phyloP scores from a whole-genome alignment of 345 rosid genomes.

The Moricandia arvensis region DNA sequence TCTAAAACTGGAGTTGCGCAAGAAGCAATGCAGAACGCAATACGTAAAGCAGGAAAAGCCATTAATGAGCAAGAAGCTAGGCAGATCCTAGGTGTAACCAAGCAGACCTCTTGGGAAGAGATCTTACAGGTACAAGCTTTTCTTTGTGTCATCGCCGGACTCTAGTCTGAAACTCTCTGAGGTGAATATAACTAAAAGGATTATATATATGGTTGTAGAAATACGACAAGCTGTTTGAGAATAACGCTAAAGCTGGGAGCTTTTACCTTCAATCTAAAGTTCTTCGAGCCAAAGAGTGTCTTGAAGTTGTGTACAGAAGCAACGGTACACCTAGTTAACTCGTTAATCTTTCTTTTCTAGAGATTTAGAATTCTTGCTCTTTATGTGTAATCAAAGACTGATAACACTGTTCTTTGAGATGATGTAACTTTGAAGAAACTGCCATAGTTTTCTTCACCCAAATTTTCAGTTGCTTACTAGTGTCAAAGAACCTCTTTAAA shows the following conservation, averaged over 20 bases:
- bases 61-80: constrained; percentile 84
- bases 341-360: constrained; percentile 12
- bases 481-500: background rate
- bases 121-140: constrained; percentile 61
- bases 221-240: constrained; percentile 72
- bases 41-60: constrained; percentile 62
- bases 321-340: constrained; percentile 51
- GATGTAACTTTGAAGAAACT: background rate
- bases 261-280: constrained; percentile 96
- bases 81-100: constrained; percentile 81
- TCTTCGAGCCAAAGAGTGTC: constrained; percentile 85
- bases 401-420: background rate
- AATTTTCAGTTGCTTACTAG: background rate
- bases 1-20: constrained; percentile 75
- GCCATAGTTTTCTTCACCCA: constrained; percentile 1
- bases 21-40: constrained; percentile 65
- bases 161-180: background rate
- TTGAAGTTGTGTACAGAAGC: constrained; percentile 51
- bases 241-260: constrained; percentile 76
- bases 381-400: constrained; percentile 25
- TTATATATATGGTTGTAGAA: constrained; percentile 60
- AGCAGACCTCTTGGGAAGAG: constrained; percentile 77
- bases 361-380: constrained; percentile 11
- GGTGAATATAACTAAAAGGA: background rate
- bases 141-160: no score